Evolutionary conservation across 352 stramenopile genomes (phyloP).

Genomic region (Phytophthora pluvialis): DNA sequence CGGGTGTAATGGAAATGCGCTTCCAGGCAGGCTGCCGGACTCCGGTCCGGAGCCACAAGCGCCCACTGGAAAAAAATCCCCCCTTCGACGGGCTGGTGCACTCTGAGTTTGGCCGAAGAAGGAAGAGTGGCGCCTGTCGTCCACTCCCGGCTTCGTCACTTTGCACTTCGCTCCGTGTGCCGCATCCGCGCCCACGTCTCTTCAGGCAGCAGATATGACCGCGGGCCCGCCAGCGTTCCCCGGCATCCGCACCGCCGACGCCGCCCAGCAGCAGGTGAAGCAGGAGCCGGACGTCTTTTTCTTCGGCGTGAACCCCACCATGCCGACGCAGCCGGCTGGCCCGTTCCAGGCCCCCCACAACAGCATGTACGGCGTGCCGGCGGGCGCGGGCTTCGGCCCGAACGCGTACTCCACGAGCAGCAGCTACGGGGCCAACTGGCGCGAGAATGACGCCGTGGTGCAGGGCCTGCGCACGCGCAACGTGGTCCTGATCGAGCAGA

Average conservation of each 20-base stretch:
- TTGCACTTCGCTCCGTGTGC: conserved; percentile 12
- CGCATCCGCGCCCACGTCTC: conserved; percentile 2
- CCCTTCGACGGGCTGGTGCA: not conserved
- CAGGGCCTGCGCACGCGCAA: conserved; percentile 50
- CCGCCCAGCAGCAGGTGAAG: conserved; percentile 5
- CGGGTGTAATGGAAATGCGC: conserved; percentile 30
- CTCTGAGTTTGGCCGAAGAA: conserved; percentile 22
- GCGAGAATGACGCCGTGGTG: conserved; percentile 30
- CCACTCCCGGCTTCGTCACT: conserved; percentile 5
- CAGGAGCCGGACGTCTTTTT: conserved; percentile 13
- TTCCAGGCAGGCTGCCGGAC: not conserved
- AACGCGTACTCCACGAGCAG: conserved; percentile 12
- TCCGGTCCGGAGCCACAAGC: not conserved
- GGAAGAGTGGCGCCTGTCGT: not conserved
- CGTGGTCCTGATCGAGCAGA: conserved; percentile 60
- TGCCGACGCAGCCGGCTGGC: not conserved
- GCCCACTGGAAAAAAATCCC: not conserved
- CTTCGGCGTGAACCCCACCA: conserved; percentile 17
- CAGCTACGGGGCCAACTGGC: conserved; percentile 28
- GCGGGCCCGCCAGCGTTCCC: conserved; percentile 13
- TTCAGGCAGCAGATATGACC: conserved; percentile 17
- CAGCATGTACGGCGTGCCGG: conserved; percentile 1
- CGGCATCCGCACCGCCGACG: conserved; percentile 4
- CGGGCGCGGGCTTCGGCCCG: conserved; percentile 9
- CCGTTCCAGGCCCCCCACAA: not conserved